Base-by-base conservation (phyloP, 768 basidiomycete genomes). In the Lactifluus echinatus region DNA sequence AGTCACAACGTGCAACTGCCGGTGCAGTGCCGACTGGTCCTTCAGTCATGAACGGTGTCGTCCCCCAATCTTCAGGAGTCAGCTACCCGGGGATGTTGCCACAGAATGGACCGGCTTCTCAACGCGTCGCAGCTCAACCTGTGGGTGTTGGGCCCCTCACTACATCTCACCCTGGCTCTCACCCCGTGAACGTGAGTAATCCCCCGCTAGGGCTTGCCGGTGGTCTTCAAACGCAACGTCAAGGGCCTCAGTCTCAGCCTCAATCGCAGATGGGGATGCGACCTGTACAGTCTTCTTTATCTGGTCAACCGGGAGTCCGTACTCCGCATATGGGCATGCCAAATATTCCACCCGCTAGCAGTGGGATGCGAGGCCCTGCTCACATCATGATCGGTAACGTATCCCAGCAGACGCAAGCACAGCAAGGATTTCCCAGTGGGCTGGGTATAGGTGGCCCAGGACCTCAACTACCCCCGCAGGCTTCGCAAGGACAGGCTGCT, bases 71-170 rank as follows among this genome's bases (percentile, higher is more conserved):
- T 66, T 51, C 59, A 64, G 8, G 53, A 21, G 40, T 49, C 31
- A 33, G 47, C 19, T 59, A 59, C 29, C n/a, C 48, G 2, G 58
- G 58, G 45, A 39, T 59, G 5, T 26, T 15, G 19, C 24, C 47
- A 15, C 57, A 59, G 23, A 59, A 50, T 50, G 53, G 48, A 14
- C 58, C 47, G 34, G 52, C 39, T 42, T 34, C 53, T 45, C 79
- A 84, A 56, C 79, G 84, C 65, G 77, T 76, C n/a, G 70, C 74
- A 57, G 80, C 83, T 21, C 84, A 85, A 69, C 76, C 81, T 4
- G 42, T 43, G 5, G 21, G 31, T 26, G 47, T 44, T 0, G 47
- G 39, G 14, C 34, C 53, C 43, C 52, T 55, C 48, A 14, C 58
- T 3, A 33, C 47, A 29, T 47, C 58, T 24, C 58, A 59, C 50